Conservation (phyloP, 148 eudicot species). For the Beta vulgaris region DNA sequence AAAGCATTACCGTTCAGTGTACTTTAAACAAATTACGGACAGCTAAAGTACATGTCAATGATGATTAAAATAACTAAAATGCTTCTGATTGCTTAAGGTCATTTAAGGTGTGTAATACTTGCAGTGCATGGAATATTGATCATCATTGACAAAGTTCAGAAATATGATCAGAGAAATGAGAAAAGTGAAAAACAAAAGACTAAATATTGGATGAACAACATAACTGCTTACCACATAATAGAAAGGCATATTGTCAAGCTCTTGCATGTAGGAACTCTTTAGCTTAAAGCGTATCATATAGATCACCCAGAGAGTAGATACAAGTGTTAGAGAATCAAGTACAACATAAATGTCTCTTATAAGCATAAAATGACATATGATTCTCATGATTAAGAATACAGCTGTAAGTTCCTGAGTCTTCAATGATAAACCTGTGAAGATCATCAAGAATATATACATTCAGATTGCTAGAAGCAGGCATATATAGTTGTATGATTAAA, state of each 20-base stretch:
- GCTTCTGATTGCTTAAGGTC: no score
- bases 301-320: constrained; percentile 78
- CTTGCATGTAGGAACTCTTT: constrained; percentile 55
- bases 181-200: neutral
- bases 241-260: constrained; percentile 60
- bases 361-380: constrained; percentile 44
- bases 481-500: neutral
- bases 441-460: neutral
- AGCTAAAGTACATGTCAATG: no score
- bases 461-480: neutral
- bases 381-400: constrained; percentile 48
- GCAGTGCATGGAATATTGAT: neutral
- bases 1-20: neutral
- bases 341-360: constrained; percentile 59
- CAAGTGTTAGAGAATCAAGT: constrained; percentile 58
- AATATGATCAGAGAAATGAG: neutral
- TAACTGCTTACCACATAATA: constrained; percentile 61
- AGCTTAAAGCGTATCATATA: constrained; percentile 84
- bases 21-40: no score
- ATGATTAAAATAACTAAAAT: no score
- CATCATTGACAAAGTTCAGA: neutral
- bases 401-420: constrained; percentile 89
- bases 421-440: constrained; percentile 65
- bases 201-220: neutral
- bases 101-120: no score